Base-by-base conservation (phyloP, 768 basidiomycete species). In the Calocybe cyanea region DNA sequence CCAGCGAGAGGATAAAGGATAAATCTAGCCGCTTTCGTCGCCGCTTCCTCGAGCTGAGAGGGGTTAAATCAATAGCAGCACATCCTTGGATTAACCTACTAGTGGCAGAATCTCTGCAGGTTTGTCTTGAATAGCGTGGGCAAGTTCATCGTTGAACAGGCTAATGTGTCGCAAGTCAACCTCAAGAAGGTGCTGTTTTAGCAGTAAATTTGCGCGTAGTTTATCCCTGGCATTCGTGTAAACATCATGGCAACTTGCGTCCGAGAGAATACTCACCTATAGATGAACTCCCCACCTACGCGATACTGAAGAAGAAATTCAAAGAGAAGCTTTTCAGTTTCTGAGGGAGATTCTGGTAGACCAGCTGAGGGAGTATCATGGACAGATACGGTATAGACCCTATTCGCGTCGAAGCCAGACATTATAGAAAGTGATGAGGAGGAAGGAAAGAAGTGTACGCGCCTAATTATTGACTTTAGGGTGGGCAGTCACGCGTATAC, bases 131-230 rank as follows among this genome's bases (percentile, higher is more conserved):
- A 97, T 83, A 17, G 81, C 80, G 63, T 94, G 90, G 1, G 92
- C 93, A 28, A 99, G 74, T 59, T 95, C 92, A 58, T 97, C 94
- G 55, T 96, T 93, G 72, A 86, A 98, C 21, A 93, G 69, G 64
- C 81, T 67, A 51, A 88, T 60, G 66, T 89, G 75, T 51, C 83
- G 71, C 55, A 95, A 74, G 67, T 97, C 85, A 50, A 97, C 82
- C 65, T 96, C 81, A 48, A 98, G 83, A 42, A 84, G 69, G 61
- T 87, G 81, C 50, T 94, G 90, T 60, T 93, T 93, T 52, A 95
- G 63, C 11, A 98, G 77, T 25, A 98, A 67, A 61, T 93, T 95
- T 37, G 83, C 90, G 15, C 94, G 81, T 21, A 98, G 72, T 53
- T 88, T 88, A 59, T 99, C 96, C 58, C 92, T 76, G 33, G 7